phyloP scores from a whole-genome alignment of 768 basidiomycete genomes.

The Tylopilus felleus region DNA sequence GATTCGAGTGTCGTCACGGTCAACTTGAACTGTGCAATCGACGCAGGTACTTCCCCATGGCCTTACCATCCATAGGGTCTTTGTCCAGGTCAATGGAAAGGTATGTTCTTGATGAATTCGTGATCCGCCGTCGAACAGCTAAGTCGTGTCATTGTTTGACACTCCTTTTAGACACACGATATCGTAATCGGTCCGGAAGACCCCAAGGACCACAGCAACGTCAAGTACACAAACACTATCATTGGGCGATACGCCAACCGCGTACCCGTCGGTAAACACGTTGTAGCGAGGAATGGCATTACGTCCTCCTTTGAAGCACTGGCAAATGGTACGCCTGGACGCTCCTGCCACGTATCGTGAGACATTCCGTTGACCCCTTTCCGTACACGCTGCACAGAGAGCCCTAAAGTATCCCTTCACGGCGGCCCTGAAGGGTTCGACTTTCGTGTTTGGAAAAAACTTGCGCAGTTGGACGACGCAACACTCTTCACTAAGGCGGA shows the following conservation, averaged over 20 bases:
- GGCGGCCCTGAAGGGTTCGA: slow-evolving; percentile 71
- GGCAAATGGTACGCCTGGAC: slow-evolving; percentile 31
- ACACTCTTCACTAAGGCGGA: slow-evolving; percentile 59
- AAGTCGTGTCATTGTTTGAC: not conserved
- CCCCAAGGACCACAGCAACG: slow-evolving; percentile 51
- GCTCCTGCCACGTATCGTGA: no score
- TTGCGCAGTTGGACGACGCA: slow-evolving; percentile 37
- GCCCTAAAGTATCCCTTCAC: slow-evolving; percentile 60
- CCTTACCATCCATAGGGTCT: slow-evolving; percentile 63
- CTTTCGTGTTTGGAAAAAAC: slow-evolving; percentile 47
- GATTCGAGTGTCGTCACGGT: not conserved
- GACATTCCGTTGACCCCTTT: slow-evolving; percentile 8
- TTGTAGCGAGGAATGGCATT: slow-evolving; percentile 51
- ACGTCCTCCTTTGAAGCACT: slow-evolving; percentile 44
- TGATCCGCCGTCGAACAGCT: not conserved
- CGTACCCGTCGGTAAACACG: slow-evolving; percentile 56
- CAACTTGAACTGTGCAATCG: not conserved
- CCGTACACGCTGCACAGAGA: slow-evolving; percentile 34
- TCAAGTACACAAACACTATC: slow-evolving; percentile 72
- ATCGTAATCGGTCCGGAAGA: slow-evolving; percentile 71
- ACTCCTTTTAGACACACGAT: slow-evolving; percentile 57
- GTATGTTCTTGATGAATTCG: slow-evolving; percentile 31
- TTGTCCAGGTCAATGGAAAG: slow-evolving; percentile 62
- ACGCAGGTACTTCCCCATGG: slow-evolving; percentile 62
- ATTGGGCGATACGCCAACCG: slow-evolving; percentile 74